Percentiles rank a stretch among this genome's conserved stretches.
Conservation (phyloP, 305 asterid species). For the Andrographis paniculata region DNA sequence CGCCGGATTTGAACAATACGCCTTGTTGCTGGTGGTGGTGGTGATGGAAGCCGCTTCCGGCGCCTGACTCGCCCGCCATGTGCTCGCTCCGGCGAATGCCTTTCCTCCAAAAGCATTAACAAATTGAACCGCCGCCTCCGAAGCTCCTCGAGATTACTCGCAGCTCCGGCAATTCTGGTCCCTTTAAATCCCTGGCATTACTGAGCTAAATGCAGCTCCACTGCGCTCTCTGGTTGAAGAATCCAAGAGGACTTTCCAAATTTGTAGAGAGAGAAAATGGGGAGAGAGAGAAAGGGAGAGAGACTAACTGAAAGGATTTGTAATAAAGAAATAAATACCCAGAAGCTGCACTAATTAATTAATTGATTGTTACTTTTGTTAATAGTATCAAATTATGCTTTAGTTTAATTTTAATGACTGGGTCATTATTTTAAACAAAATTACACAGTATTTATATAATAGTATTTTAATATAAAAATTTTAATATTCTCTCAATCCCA, state of each 20-base stretch:
- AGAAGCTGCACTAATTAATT: background rate
- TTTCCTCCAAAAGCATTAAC: conserved; percentile 16
- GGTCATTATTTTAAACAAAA: too few relatives aligned
- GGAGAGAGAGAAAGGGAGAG: background rate
- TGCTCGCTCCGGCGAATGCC: background rate
- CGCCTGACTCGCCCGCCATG: conserved; percentile 33
- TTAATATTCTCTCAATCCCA: too few relatives aligned
- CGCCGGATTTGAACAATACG: conserved; percentile 20
- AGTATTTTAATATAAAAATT: too few relatives aligned
- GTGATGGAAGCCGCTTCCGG: conserved; percentile 23
- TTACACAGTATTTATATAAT: too few relatives aligned
- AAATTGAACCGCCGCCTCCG: background rate
- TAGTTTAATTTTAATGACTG: too few relatives aligned
- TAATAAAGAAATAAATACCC: background rate
- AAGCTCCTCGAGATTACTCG: background rate
- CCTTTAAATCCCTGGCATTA: background rate
- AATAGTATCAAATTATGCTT: too few relatives aligned
- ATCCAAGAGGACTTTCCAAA: background rate
- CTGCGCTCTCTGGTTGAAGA: background rate
- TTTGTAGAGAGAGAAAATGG: background rate
- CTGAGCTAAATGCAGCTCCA: background rate
- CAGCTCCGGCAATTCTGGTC: background rate
- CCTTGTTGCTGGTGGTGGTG: conserved; percentile 22
- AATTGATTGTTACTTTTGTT: too few relatives aligned
- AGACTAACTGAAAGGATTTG: background rate